These are phyloP conservation scores for Capsicum baccatum DNA, from an alignment of 257 asterid species.

Conservation along the genomic window DNA sequence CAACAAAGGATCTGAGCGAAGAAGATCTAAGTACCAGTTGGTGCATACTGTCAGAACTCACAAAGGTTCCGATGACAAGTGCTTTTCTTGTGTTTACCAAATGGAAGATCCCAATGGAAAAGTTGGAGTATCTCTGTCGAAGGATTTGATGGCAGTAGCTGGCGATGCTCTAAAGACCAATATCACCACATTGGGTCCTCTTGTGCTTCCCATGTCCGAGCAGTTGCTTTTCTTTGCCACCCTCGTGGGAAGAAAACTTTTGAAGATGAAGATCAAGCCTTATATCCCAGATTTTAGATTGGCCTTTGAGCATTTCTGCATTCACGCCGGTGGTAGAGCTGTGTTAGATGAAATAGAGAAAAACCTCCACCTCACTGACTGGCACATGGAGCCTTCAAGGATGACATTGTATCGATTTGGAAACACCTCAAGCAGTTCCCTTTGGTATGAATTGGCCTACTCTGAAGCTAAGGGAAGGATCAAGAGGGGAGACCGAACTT, in stretches of 20 bases:
- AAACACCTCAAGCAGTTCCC: slow-evolving; percentile 45
- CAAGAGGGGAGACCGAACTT: slow-evolving; percentile 40
- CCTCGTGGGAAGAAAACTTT: slow-evolving; percentile 24
- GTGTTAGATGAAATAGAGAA: slow-evolving; percentile 42
- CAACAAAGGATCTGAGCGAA: slow-evolving; percentile 36
- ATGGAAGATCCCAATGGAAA: slow-evolving; percentile 41
- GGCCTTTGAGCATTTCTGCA: slow-evolving; percentile 48
- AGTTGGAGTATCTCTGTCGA: slow-evolving; percentile 41
- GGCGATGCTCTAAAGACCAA: slow-evolving; percentile 36
- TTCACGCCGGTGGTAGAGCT: slow-evolving; percentile 36
- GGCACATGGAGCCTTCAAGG: slow-evolving; percentile 50
- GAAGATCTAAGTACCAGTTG: slow-evolving; percentile 40
- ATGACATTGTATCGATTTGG: slow-evolving; percentile 45
- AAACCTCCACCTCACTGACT: slow-evolving; percentile 39
- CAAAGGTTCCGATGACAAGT: slow-evolving; percentile 43
- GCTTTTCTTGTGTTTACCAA: slow-evolving; percentile 41
- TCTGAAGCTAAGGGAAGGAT: slow-evolving; percentile 47
- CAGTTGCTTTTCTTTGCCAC: slow-evolving; percentile 23
- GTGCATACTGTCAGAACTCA: slow-evolving; percentile 45
- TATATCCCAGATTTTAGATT: slow-evolving; percentile 42
- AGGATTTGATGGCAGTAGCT: slow-evolving; percentile 45
- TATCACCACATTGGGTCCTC: slow-evolving; percentile 27
- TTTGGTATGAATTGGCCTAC: slow-evolving; percentile 32
- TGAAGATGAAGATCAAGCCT: slow-evolving; percentile 45
- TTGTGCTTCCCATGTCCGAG: slow-evolving; percentile 27